Percentiles rank a stretch among this genome's conserved stretches.
Conservation (phyloP, 140 eudicot species). For the Senecio squalidus region DNA sequence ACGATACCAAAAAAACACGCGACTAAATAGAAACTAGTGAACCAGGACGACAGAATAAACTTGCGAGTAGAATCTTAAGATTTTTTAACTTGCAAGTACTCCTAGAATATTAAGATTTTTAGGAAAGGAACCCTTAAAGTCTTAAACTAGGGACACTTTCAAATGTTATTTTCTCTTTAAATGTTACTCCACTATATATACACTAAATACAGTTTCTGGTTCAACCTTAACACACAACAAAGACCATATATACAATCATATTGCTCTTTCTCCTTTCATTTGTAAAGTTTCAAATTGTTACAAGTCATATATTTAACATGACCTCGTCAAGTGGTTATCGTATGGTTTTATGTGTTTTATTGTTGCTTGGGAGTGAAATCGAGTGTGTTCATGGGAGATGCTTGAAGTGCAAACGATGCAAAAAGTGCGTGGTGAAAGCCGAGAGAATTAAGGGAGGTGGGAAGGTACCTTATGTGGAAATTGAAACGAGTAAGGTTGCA, state of each 20-base stretch:
- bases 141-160: constrained; percentile 17
- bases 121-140: constrained; percentile 2
- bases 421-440: neutral
- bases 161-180: constrained; percentile 17
- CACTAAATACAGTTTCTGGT: constrained; percentile 10
- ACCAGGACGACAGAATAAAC: constrained; percentile 17
- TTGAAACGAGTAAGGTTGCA: constrained; percentile 13
- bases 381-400: constrained; percentile 10
- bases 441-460: neutral
- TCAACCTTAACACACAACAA: neutral
- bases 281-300: neutral
- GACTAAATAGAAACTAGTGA: constrained; percentile 15
- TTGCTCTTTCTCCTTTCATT: neutral
- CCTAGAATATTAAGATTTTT: constrained; percentile 12
- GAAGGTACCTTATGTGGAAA: neutral
- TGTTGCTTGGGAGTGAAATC: constrained; percentile 22
- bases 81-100: too few relatives aligned
- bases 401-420: constrained; percentile 15
- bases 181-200: constrained; percentile 16
- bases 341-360: constrained; percentile 17
- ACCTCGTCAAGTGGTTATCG: constrained; percentile 8
- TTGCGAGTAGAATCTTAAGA: constrained; percentile 15
- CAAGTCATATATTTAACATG: neutral
- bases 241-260: constrained; percentile 4
- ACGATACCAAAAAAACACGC: too few relatives aligned